A percentile compares a stretch with the other conserved stretches of the same genome.
These are phyloP conservation scores for Breviolum minutum DNA, from an alignment of 73 alveolate species.

Conservation along the genomic window DNA sequence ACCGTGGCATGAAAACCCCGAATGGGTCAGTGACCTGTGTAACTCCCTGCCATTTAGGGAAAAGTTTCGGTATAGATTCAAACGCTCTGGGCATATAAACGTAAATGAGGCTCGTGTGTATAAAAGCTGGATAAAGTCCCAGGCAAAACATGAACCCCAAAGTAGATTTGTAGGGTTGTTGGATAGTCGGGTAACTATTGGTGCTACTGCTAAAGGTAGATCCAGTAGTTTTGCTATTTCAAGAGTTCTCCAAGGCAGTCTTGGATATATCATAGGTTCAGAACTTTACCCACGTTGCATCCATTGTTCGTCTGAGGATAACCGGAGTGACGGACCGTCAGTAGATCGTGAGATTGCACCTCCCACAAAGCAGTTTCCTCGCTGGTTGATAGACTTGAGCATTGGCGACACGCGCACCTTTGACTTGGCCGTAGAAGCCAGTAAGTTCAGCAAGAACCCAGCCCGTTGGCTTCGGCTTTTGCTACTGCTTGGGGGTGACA, in stretches of 20 bases:
- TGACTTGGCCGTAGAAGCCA: not conserved
- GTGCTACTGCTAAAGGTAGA: conserved; percentile 3
- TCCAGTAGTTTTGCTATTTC: not conserved
- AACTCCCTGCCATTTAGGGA: not conserved
- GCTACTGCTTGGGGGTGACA: conserved; percentile 3
- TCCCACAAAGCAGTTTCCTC: not conserved
- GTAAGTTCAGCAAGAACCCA: not conserved
- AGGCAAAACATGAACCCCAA: no score
- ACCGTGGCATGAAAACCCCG: not conserved
- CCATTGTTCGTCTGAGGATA: not conserved
- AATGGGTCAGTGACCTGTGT: not conserved
- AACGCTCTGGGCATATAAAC: not conserved
- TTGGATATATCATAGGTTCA: not conserved
- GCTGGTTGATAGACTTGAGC: not conserved
- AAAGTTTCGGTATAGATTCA: not conserved
- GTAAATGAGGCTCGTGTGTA: not conserved
- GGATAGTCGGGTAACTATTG: not conserved
- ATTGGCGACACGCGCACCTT: not conserved
- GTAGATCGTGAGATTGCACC: not conserved
- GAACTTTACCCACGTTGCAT: not conserved
- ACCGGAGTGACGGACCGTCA: not conserved
- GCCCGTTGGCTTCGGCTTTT: not conserved
- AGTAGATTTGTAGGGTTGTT: not conserved
- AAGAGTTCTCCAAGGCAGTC: not conserved
- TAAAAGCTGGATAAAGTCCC: not conserved